A percentile compares a stretch with the other conserved stretches of the same genome.
Conservation (phyloP, 441 rosid species). For the Erysimum cheiri region DNA sequence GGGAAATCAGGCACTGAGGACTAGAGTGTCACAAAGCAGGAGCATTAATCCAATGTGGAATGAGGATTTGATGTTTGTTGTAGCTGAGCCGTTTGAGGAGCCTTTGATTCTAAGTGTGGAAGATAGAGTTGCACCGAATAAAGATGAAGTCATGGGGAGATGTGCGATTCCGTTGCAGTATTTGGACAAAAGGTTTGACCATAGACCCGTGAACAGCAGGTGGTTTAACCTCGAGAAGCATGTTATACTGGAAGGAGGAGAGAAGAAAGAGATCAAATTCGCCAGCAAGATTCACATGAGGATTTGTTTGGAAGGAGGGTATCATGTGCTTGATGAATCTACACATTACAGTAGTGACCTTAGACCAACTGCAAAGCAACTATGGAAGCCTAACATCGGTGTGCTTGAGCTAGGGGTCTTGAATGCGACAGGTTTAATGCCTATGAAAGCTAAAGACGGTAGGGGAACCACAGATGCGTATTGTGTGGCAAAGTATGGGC, state of each 20-base stretch:
- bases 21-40: constrained; percentile 69
- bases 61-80: constrained; percentile 96
- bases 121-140: constrained; percentile 85
- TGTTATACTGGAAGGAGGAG: constrained; percentile 62
- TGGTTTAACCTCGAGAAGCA: constrained; percentile 92
- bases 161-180: constrained; percentile 63
- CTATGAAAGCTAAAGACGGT: constrained; percentile 85
- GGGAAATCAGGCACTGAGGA: constrained; percentile 74
- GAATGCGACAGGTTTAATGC: constrained; percentile 81
- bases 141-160: constrained; percentile 84
- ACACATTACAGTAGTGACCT: constrained; percentile 97
- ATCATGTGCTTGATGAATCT: constrained; percentile 94
- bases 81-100: constrained; percentile 96
- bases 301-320: constrained; percentile 94
- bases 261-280: constrained; percentile 83
- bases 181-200: constrained; percentile 78
- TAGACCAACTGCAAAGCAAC: constrained; percentile 89
- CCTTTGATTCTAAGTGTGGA: constrained; percentile 77
- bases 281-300: constrained; percentile 92
- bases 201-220: constrained; percentile 69
- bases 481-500: constrained; percentile 96
- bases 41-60: constrained; percentile 90
- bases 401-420: constrained; percentile 86
- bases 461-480: constrained; percentile 94
- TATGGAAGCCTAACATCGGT: constrained; percentile 90